phyloP scores from a whole-genome alignment of 306 rosid species.

The Cyclanthera cordifolia region DNA sequence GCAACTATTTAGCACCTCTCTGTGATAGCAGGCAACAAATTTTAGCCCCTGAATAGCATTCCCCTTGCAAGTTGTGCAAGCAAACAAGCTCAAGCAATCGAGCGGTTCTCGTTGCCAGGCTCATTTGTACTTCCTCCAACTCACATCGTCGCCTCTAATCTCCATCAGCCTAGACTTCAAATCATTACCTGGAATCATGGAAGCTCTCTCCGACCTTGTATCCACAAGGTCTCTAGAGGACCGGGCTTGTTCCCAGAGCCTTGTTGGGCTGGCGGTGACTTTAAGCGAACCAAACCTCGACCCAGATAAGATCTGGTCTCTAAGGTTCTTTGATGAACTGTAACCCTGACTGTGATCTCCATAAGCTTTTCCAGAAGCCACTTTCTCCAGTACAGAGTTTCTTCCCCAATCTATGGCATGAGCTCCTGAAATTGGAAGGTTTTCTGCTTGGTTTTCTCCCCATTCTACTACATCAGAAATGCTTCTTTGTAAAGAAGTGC shows the following conservation, averaged over 20 bases:
- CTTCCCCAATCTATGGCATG: slow-evolving; percentile 60
- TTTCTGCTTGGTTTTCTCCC: slow-evolving; percentile 51
- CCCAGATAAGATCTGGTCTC: slow-evolving; percentile 62
- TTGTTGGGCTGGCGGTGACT: slow-evolving; percentile 62
- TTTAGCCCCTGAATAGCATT: no score
- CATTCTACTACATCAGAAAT: slow-evolving; percentile 79
- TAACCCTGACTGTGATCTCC: slow-evolving; percentile 51
- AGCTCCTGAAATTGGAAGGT: slow-evolving; percentile 49
- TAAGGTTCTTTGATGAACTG: slow-evolving; percentile 58
- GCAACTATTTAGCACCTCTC: not conserved
- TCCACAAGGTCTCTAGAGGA: slow-evolving; percentile 51
- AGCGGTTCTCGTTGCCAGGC: not conserved
- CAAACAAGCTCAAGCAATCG: no score
- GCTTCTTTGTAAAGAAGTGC: slow-evolving; percentile 82
- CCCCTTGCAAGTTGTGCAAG: no score
- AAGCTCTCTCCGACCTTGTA: not conserved
- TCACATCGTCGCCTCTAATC: slow-evolving; percentile 43
- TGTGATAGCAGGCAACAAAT: no score
- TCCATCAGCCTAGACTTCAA: slow-evolving; percentile 69
- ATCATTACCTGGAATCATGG: slow-evolving; percentile 36
- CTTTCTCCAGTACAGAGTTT: slow-evolving; percentile 57
- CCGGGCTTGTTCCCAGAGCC: slow-evolving; percentile 70
- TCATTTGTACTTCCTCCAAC: slow-evolving; percentile 42
- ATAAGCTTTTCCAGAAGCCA: slow-evolving; percentile 13
- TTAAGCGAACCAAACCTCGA: slow-evolving; percentile 49